Conservation (phyloP, 768 basidiomycete species). For the Pisolithus marmoratus region DNA sequence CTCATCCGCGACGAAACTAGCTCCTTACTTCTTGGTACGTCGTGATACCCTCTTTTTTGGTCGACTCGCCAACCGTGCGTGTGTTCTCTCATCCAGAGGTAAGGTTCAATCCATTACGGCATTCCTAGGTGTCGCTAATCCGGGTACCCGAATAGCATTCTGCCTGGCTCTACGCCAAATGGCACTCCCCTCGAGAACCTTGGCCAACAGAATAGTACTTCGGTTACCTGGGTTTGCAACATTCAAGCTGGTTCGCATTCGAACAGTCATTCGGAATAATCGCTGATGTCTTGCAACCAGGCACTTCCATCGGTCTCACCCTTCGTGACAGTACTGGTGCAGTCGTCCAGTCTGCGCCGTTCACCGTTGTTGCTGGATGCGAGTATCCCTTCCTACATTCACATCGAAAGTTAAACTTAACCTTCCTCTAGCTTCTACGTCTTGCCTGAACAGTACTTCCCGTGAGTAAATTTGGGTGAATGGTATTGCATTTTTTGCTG, state of each 20-base stretch:
- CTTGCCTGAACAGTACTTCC: constrained; percentile 29
- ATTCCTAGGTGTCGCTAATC: background rate
- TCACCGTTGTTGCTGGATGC: constrained; percentile 48
- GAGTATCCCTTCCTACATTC: constrained; percentile 20
- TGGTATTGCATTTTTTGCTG: constrained; percentile 10
- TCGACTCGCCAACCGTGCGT: background rate
- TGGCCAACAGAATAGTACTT: constrained; percentile 32
- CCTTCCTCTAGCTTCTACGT: constrained; percentile 24
- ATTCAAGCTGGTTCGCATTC: constrained; percentile 34
- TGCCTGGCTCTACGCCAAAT: constrained; percentile 42
- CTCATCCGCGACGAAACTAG: constrained; percentile 26
- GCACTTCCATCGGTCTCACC: constrained; percentile 48
- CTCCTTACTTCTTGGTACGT: constrained; percentile 61
- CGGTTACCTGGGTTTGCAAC: constrained; percentile 53
- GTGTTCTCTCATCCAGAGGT: constrained; percentile 32
- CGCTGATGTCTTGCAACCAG: constrained; percentile 20
- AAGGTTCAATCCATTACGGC: background rate
- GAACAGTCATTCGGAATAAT: background rate
- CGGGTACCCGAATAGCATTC: constrained; percentile 37
- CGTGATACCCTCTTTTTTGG: background rate
- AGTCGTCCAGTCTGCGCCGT: constrained; percentile 42
- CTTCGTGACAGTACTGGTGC: constrained; percentile 58
- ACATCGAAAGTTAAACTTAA: constrained; percentile 4
- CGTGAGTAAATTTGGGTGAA: constrained; percentile 16
- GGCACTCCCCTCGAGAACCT: constrained; percentile 44